phyloP scores from a whole-genome alignment of 2,329 filamentous ascomycete genomes.

The Coleophoma cylindrospora region DNA sequence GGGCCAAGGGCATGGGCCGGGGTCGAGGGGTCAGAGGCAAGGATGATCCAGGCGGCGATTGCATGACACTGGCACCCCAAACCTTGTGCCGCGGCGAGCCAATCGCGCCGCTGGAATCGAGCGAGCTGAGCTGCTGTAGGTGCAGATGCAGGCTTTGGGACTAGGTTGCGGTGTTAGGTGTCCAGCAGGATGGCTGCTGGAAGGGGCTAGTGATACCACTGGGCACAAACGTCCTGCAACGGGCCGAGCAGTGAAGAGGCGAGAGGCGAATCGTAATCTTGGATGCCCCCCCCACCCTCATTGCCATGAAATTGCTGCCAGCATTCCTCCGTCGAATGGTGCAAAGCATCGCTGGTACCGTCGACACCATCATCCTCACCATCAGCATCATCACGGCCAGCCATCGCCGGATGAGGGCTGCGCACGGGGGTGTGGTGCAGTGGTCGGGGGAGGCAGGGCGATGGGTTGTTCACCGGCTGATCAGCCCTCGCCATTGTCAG shows the following conservation, averaged over 20 bases:
- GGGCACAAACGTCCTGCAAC: slow-evolving; percentile 19
- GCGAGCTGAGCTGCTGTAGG: background rate
- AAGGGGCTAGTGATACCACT: slow-evolving; percentile 4
- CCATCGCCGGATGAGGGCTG: too few species aligned
- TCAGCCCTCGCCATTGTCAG: too few species aligned
- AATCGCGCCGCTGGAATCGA: background rate
- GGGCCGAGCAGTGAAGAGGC: slow-evolving; percentile 18
- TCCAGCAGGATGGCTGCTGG: slow-evolving; percentile 1
- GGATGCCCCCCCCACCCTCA: background rate
- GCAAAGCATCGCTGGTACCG: background rate
- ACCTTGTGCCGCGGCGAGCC: background rate
- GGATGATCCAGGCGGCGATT: background rate
- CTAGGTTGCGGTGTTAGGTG: background rate
- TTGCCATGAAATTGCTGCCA: background rate
- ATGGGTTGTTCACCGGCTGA: too few species aligned
- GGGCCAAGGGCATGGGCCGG: slow-evolving; percentile 11
- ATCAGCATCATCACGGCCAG: too few species aligned
- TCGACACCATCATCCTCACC: background rate
- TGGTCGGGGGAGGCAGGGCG: too few species aligned
- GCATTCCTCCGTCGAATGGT: background rate
- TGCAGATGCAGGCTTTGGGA: background rate
- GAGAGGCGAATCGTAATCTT: background rate
- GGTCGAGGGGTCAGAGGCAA: background rate
- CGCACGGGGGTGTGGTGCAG: too few species aligned
- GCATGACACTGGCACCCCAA: background rate